These are phyloP conservation scores for Corniculantispora saksenae DNA, from an alignment of 2,329 filamentous ascomycete species.

Conservation along the genomic window DNA sequence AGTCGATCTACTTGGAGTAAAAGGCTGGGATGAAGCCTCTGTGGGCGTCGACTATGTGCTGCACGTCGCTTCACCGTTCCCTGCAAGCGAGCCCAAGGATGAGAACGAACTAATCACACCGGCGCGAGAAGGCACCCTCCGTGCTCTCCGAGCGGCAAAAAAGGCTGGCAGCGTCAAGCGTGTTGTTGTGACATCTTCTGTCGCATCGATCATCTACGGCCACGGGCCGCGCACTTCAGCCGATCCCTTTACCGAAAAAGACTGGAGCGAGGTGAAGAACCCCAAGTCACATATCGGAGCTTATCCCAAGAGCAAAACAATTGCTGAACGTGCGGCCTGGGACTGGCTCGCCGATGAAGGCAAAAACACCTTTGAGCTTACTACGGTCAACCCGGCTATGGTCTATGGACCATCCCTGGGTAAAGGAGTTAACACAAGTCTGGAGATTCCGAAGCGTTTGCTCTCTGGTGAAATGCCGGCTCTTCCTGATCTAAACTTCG, in stretches of 20 bases:
- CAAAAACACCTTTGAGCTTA: not conserved
- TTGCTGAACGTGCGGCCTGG: conserved; percentile 25
- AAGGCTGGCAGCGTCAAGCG: conserved; percentile 23
- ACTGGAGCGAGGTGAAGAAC: conserved; percentile 8
- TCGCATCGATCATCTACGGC: conserved; percentile 9
- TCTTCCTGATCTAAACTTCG: conserved; percentile 29
- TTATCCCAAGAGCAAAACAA: conserved; percentile 21
- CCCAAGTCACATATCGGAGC: not conserved
- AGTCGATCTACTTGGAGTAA: conserved; percentile 31
- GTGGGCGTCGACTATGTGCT: conserved; percentile 33
- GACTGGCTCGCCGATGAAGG: conserved; percentile 19
- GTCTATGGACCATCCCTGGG: conserved; percentile 23
- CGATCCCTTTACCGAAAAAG: conserved; percentile 6
- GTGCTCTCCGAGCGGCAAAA: conserved; percentile 22
- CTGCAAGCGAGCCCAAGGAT: conserved; percentile 20
- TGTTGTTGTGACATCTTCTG: conserved; percentile 24
- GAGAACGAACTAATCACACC: conserved; percentile 24
- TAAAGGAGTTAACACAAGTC: conserved; percentile 17
- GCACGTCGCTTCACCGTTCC: conserved; percentile 38
- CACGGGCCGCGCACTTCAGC: not conserved
- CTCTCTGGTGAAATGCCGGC: conserved; percentile 28
- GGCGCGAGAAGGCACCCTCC: conserved; percentile 25
- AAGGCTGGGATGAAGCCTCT: conserved; percentile 32
- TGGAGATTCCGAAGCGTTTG: conserved; percentile 29
- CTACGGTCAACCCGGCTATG: conserved; percentile 21